phyloP scores from a whole-genome alignment of 2,329 filamentous ascomycete species.

The Sodiomyces alkalinus region DNA sequence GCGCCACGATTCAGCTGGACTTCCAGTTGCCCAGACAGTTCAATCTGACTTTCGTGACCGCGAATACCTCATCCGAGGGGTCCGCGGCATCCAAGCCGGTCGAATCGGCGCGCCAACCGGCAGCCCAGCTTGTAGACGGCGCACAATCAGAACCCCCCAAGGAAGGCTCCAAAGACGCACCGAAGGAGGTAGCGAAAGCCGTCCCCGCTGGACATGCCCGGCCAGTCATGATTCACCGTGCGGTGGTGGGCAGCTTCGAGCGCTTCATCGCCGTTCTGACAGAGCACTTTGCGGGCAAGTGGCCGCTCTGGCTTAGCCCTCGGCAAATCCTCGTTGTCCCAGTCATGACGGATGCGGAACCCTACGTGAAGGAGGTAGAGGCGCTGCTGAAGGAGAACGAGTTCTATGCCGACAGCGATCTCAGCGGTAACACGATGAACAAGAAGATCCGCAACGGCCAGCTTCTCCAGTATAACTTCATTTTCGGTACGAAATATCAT shows the following conservation, averaged over 20 bases:
- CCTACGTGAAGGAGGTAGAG: conserved; percentile 64
- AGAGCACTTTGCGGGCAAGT: conserved; percentile 76
- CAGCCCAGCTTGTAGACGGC: too few relatives aligned
- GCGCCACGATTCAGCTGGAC: conserved; percentile 87
- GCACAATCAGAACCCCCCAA: too few relatives aligned
- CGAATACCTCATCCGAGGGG: background rate
- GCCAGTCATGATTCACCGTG: conserved; percentile 77
- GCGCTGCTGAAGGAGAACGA: conserved; percentile 48
- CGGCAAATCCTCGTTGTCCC: conserved; percentile 49
- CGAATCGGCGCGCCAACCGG: too few relatives aligned
- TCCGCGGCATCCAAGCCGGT: too few relatives aligned
- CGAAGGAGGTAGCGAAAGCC: too few relatives aligned
- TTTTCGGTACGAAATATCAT: conserved; percentile 47
- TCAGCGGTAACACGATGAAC: conserved; percentile 66
- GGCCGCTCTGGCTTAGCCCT: conserved; percentile 82
- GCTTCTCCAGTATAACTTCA: conserved; percentile 70
- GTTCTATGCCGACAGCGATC: conserved; percentile 57
- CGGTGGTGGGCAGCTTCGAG: conserved; percentile 55
- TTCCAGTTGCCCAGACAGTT: conserved; percentile 39
- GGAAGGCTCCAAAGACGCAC: too few relatives aligned
- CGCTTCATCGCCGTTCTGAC: conserved; percentile 47
- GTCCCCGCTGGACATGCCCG: conserved; percentile 57
- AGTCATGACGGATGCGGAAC: conserved; percentile 46
- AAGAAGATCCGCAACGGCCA: conserved; percentile 82
- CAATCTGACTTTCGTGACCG: background rate